Percentiles rank a stretch among this genome's conserved stretches.
Evolutionary conservation across 495 filamentous ascomycete genomes (phyloP).

Genomic region (Podospora australis): DNA sequence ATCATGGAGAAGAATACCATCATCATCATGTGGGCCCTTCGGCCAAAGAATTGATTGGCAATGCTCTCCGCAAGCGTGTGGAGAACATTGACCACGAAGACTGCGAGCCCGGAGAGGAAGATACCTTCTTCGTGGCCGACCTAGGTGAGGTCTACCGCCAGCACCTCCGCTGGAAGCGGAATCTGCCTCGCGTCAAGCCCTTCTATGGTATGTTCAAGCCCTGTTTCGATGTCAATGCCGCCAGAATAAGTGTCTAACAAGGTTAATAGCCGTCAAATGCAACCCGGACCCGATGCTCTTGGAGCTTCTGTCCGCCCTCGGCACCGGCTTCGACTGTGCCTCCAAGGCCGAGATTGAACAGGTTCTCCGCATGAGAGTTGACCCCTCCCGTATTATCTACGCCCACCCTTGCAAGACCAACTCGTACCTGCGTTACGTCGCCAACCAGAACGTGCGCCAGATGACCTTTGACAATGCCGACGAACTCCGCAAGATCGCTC

Average conservation of each 20-base stretch:
- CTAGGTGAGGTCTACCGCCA: constrained; percentile 98
- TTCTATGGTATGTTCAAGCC: constrained; percentile 71
- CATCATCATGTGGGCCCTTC: constrained; percentile 29
- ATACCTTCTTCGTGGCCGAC: constrained; percentile 96
- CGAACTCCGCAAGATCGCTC: constrained; percentile 95
- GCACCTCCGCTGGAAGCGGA: constrained; percentile 96
- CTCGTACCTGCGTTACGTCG: constrained; percentile 87
- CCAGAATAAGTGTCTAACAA: constrained; percentile 4
- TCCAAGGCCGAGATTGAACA: constrained; percentile 95
- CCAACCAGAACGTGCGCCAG: constrained; percentile 78
- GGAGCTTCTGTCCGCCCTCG: constrained; percentile 75
- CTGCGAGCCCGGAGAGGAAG: constrained; percentile 86
- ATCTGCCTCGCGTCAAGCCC: constrained; percentile 85
- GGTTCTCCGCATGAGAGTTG: constrained; percentile 75
- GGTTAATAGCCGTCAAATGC: constrained; percentile 80
- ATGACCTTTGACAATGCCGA: constrained; percentile 99
- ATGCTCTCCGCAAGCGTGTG: constrained; percentile 75
- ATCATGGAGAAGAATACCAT: constrained; percentile 21
- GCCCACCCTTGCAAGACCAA: constrained; percentile 99
- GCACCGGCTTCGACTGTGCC: constrained; percentile 96
- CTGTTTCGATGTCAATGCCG: not conserved
- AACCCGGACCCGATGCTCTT: constrained; percentile 90
- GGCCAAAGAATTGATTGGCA: constrained; percentile 59
- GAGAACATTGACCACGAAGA: constrained; percentile 72
- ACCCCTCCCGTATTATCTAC: constrained; percentile 93